Base-by-base conservation (phyloP, 306 rosid genomes). In the Urtica urens region DNA sequence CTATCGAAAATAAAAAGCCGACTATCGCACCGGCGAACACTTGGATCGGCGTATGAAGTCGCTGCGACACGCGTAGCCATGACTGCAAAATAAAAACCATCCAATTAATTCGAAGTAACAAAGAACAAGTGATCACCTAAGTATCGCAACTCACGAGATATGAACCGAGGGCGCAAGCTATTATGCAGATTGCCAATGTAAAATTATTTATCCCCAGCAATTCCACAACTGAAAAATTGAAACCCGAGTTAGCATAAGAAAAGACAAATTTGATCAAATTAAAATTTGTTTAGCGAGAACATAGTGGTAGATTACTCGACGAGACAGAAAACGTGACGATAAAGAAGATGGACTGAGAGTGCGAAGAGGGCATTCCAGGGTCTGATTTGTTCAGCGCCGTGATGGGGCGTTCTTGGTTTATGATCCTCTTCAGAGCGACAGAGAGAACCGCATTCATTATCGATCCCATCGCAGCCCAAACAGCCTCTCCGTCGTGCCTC, bases 351-450 rank as follows among this genome's bases (percentile, higher is more conserved):
- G 81, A 77, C 49, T 84, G 95, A 22, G 85, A 69, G 41, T 90
- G 97, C 14, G 97, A 68, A 43, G 97, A 90, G 3, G 97, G 97
- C 97, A 90, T 84, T 60, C 95, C 97, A 15, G 94, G 97, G 64
- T 77, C 97, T 9, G 94, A 69, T 79, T 72, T 31, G 7, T 31
- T 77, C 51, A 68, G 8, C 26, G 70, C 46, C 48, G 92, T 50
- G 62, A 56, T 33, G 38, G 95, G 97, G 23, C 95, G 77, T 53
- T 84, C 90, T 65, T 90, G 97, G 69, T 90, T 90, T 23, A 90
- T 53, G 50, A 84, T 51, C 46, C 22, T 55, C 65, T 90, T 90
- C 20, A 90, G 84, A 5, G 11, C 22, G 7, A 75, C 4, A 55
- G 93, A 78, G 41, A 84, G 71, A 7, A 64, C 0, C 3, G 71